Base-by-base conservation (phyloP, 441 rosid genomes). In the Gossypium aridum region DNA sequence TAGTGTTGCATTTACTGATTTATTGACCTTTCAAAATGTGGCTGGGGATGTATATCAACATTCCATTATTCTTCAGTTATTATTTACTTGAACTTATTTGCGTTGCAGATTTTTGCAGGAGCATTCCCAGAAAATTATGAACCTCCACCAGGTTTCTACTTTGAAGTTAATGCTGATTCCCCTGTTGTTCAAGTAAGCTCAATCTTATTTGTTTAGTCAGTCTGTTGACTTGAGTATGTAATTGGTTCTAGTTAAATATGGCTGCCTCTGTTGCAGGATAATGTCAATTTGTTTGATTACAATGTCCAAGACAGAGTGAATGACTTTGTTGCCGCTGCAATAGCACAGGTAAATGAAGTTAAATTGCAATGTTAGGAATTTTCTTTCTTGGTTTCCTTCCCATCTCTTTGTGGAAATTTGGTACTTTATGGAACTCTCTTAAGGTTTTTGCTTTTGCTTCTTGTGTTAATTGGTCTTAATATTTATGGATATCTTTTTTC, bases 81-180 rank as follows among this genome's bases (percentile, higher is more conserved):
- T 79, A 63, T 74, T 75, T 61, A 37, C 72, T 56, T 73, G 70
- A 62, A 73, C 70, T 63, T 28, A 10, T 39, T n/a, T 45, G 65
- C 76, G 65, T 49, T 77, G 72, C 83, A 96, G 98, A 96, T 96
- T 71, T 94, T 94, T 87, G 93, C 99, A 39, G 97, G 98, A 81
- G 98, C 99, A 68, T 96, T 96, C 78, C 99, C 99, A 20, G 64
- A 84, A 75, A 85, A 94, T 81, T 97, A 97, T 74, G 99, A 97
- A 77, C 99, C 99, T 74, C 99, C 99, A n/a, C 82, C 92, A 75
- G 96, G 96, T 78, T 97, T 97, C 89, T 94, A 97, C 86, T 97
- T 85, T 83, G 99, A 97, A 88, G 97, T 97, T 85, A 90, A 84
- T 43, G 96, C 85, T 86, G 84, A 82, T 67, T 85, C 88, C 61